These are phyloP conservation scores for Pneumocystis jirovecii DNA, from an alignment of 1,139 yeast species.

Conservation along the genomic window DNA sequence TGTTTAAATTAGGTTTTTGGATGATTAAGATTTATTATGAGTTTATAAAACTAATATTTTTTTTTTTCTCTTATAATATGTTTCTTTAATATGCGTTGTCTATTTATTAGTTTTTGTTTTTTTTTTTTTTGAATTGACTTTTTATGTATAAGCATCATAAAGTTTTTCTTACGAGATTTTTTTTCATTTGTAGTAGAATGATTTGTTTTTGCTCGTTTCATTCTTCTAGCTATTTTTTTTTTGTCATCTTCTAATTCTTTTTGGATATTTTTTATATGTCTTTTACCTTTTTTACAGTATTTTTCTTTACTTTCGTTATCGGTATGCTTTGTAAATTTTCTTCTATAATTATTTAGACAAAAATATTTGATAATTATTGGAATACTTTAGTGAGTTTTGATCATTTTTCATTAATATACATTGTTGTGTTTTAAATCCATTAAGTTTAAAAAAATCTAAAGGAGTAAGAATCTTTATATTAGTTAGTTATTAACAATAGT, in stretches of 20 bases:
- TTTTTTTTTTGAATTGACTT: slow-evolving; percentile 87
- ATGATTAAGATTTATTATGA: neutral
- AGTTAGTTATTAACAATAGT: neutral
- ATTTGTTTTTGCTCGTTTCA: slow-evolving; percentile 47
- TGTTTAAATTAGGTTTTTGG: neutral
- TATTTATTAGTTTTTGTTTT: slow-evolving; percentile 74
- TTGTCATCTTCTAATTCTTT: slow-evolving; percentile 93
- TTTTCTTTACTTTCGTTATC: slow-evolving; percentile 69
- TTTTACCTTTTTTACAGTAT: slow-evolving; percentile 63
- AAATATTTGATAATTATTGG: neutral
- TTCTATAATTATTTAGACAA: slow-evolving; percentile 16
- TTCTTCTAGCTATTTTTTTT: slow-evolving; percentile 74
- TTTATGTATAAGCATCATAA: slow-evolving; percentile 96
- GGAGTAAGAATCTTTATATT: neutral
- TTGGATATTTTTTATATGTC: slow-evolving; percentile 66
- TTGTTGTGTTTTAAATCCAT: neutral
- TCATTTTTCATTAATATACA: neutral
- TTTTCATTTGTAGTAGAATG: slow-evolving; percentile 91
- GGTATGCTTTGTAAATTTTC: slow-evolving; percentile 31
- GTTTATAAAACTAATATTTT: neutral
- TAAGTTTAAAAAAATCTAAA: neutral
- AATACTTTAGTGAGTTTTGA: neutral
- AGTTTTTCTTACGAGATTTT: slow-evolving; percentile 95
- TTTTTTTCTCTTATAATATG: slow-evolving; percentile 70
- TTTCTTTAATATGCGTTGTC: slow-evolving; percentile 71